Percentiles rank a stretch among this genome's conserved stretches.
These are phyloP conservation scores for Cercophora sp. DNA, from an alignment of 495 filamentous ascomycete genomes.

Conservation along the genomic window DNA sequence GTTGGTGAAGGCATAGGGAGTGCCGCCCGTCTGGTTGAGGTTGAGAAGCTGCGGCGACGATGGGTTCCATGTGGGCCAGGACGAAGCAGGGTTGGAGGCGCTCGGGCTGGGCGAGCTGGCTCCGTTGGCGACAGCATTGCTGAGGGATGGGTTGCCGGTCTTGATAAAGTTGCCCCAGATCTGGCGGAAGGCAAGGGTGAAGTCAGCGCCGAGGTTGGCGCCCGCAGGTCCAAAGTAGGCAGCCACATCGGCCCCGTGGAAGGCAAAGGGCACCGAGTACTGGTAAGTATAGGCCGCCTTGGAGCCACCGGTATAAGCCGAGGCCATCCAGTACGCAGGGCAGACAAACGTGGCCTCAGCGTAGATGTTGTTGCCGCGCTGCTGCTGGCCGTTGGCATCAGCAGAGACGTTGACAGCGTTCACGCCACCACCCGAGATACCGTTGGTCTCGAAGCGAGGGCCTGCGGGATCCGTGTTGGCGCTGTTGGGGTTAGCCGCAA, in stretches of 20 bases:
- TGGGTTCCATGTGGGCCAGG: slow-evolving; percentile 37
- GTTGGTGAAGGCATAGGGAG: slow-evolving; percentile 20
- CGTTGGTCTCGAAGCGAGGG: slow-evolving; percentile 27
- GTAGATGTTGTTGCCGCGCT: slow-evolving; percentile 50
- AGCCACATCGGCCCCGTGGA: slow-evolving; percentile 52
- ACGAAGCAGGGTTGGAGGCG: slow-evolving; percentile 18
- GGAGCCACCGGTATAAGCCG: slow-evolving; percentile 40
- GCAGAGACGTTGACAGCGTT: slow-evolving; percentile 24
- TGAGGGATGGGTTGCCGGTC: slow-evolving; percentile 47
- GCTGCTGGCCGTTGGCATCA: slow-evolving; percentile 30
- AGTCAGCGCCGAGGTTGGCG: slow-evolving; percentile 25
- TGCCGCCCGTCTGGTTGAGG: slow-evolving; percentile 53
- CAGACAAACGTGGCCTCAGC: slow-evolving; percentile 61
- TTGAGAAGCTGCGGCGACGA: slow-evolving; percentile 41
- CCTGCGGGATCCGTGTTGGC: slow-evolving; percentile 12
- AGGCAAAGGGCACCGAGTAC: slow-evolving; percentile 56
- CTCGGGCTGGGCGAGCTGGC: slow-evolving; percentile 26
- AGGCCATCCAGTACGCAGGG: slow-evolving; percentile 60
- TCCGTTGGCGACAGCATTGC: slow-evolving; percentile 40
- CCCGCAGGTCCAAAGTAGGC: slow-evolving; percentile 46
- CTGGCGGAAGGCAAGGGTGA: slow-evolving; percentile 30
- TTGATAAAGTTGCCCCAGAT: slow-evolving; percentile 57
- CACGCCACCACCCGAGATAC: slow-evolving; percentile 9
- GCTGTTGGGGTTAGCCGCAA: slow-evolving; percentile 30
- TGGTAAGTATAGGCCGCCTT: slow-evolving; percentile 54